A percentile compares a stretch with the other conserved stretches of the same genome.
Conservation (phyloP, 2,329 filamentous ascomycete species). For the Lanzia echinophila region DNA sequence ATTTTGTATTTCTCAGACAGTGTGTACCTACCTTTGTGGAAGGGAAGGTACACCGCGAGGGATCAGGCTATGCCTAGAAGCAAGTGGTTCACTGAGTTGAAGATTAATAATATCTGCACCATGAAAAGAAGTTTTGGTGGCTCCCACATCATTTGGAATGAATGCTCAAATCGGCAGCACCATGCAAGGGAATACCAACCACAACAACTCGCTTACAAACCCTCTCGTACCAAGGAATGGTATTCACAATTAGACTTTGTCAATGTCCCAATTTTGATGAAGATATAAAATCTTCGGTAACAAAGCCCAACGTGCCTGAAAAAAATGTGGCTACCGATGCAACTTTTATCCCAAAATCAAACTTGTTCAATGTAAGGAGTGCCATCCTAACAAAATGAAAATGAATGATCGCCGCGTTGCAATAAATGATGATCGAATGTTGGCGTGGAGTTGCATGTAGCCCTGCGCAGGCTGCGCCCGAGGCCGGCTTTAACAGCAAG, state of each 20-base stretch:
- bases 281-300: neutral
- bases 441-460: neutral
- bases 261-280: neutral
- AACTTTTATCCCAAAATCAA: neutral
- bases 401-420: no score
- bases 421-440: neutral
- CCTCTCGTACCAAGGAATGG: neutral
- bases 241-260: neutral
- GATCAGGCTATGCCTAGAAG: neutral
- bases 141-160: neutral
- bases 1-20: no score
- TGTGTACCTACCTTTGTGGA: no score
- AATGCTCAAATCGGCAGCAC: neutral
- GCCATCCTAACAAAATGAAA: neutral
- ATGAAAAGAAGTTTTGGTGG: neutral
- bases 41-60: no score
- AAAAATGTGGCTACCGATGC: neutral
- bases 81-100: neutral
- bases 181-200: constrained; percentile 1
- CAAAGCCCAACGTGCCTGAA: neutral
- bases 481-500: neutral
- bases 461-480: neutral
- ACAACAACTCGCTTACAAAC: neutral
- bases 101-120: neutral
- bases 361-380: neutral